A percentile compares a stretch with the other conserved stretches of the same genome.
Evolutionary conservation across 164 flowering plant genomes (phyloP).

Genomic region (Annona squamosa): DNA sequence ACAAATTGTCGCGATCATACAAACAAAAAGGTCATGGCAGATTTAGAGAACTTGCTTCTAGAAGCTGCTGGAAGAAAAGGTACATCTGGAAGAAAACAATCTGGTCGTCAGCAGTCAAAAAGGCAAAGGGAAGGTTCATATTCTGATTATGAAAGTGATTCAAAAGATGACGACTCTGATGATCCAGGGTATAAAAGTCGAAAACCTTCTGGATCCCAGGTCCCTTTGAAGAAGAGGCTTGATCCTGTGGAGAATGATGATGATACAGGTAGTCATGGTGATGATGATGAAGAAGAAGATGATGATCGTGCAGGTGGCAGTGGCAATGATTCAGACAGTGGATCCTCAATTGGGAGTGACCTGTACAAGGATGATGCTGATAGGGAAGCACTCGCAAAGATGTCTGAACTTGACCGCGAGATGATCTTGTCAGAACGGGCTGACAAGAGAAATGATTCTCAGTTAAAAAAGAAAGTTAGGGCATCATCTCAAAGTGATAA

Average conservation of each 20-base stretch:
- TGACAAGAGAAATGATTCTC: conserved; percentile 50
- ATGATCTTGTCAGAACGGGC: conserved; percentile 72
- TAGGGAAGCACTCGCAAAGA: conserved; percentile 50
- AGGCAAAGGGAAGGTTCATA: conserved; percentile 60
- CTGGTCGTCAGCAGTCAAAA: conserved; percentile 43
- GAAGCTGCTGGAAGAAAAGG: conserved; percentile 90
- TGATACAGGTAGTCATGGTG: conserved; percentile 50
- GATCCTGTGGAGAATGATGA: conserved; percentile 66
- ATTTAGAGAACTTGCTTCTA: conserved; percentile 74
- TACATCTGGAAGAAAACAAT: conserved; percentile 48
- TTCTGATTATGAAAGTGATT: conserved; percentile 85
- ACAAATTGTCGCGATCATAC: neutral
- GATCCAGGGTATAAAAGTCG: conserved; percentile 47
- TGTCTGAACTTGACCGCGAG: conserved; percentile 84
- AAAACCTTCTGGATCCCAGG: conserved; percentile 76
- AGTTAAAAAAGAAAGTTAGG: conserved; percentile 48
- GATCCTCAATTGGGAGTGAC: conserved; percentile 74
- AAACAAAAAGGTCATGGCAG: conserved; percentile 44
- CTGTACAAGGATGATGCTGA: conserved; percentile 83
- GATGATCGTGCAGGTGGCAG: conserved; percentile 47
- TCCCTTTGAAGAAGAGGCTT: conserved; percentile 85
- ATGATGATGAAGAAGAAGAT: conserved; percentile 37
- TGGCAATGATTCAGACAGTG: conserved; percentile 38
- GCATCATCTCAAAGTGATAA: conserved; percentile 40
- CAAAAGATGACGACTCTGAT: conserved; percentile 79